These are phyloP conservation scores for Penicillium nordicum DNA, from an alignment of 2,329 filamentous ascomycete genomes.

Conservation along the genomic window DNA sequence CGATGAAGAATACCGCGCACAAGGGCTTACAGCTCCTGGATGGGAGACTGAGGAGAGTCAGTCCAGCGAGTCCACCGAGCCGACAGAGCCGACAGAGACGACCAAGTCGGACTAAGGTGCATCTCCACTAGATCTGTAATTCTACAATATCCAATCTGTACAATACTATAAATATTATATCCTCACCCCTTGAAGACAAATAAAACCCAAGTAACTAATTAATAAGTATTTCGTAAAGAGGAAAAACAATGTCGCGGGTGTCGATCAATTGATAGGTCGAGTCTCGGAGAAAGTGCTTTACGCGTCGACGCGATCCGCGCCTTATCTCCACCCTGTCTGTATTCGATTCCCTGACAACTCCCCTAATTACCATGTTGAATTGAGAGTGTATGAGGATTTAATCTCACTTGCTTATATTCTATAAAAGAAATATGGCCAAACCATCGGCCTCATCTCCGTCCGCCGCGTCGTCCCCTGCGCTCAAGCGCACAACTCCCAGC, in stretches of 20 bases:
- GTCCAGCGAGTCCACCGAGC: neutral
- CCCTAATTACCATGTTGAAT: slow-evolving; percentile 3
- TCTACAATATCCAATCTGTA: slow-evolving; percentile 10
- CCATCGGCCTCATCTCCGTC: slow-evolving; percentile 36
- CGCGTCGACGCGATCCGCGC: slow-evolving; percentile 38
- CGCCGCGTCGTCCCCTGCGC: slow-evolving; percentile 31
- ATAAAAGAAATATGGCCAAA: slow-evolving; percentile 34
- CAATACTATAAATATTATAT: slow-evolving; percentile 8
- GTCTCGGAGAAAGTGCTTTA: slow-evolving; percentile 30
- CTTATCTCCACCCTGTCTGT: slow-evolving; percentile 18
- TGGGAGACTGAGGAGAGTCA: slow-evolving; percentile 40
- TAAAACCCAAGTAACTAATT: neutral
- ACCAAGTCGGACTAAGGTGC: slow-evolving; percentile 2
- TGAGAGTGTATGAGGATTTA: neutral
- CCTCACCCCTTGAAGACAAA: neutral
- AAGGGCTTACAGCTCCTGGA: slow-evolving; percentile 48
- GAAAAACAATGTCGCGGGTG: neutral
- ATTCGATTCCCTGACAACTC: neutral
- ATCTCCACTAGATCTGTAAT: slow-evolving; percentile 7
- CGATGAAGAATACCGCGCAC: slow-evolving; percentile 51
- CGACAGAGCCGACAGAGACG: slow-evolving; percentile 5
- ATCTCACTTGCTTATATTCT: neutral
- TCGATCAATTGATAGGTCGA: slow-evolving; percentile 10
- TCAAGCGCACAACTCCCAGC: slow-evolving; percentile 42
- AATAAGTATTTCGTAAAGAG: neutral